A percentile compares a stretch with the other conserved stretches of the same genome.
phyloP scores from a whole-genome alignment of 2,329 filamentous ascomycete species.

The Cladorrhinum sp. region DNA sequence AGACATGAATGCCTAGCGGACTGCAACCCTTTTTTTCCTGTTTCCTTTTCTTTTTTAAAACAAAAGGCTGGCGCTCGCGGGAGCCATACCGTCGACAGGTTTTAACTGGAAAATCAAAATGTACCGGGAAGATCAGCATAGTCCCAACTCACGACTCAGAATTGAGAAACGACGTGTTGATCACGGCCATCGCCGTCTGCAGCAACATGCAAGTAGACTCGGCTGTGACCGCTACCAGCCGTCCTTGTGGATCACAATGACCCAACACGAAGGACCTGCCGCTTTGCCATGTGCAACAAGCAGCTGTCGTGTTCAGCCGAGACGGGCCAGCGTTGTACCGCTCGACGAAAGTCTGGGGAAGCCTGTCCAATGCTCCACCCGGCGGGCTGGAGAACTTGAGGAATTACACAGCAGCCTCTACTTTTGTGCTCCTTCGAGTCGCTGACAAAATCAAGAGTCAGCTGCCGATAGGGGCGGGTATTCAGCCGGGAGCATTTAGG shows the following conservation, averaged over 20 bases:
- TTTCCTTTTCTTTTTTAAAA: too few species aligned
- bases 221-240: neutral
- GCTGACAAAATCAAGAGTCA: neutral
- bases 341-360: neutral
- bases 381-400: neutral
- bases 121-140: too few species aligned
- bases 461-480: neutral
- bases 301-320: neutral
- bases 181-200: neutral
- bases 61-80: too few species aligned
- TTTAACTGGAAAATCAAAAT: too few species aligned
- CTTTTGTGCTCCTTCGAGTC: too few species aligned
- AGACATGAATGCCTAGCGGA: too few species aligned
- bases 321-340: neutral
- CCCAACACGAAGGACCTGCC: neutral
- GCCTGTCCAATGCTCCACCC: neutral
- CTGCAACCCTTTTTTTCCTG: too few species aligned
- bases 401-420: neutral
- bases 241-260: neutral
- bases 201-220: neutral
- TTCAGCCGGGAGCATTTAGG: neutral
- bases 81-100: too few species aligned
- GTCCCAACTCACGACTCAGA: too few species aligned
- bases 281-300: neutral
- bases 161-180: too few species aligned